Percentiles rank a stretch among this genome's conserved stretches.
These are phyloP conservation scores for Drosera capensis DNA, from an alignment of 148 eudicot genomes.

Conservation along the genomic window DNA sequence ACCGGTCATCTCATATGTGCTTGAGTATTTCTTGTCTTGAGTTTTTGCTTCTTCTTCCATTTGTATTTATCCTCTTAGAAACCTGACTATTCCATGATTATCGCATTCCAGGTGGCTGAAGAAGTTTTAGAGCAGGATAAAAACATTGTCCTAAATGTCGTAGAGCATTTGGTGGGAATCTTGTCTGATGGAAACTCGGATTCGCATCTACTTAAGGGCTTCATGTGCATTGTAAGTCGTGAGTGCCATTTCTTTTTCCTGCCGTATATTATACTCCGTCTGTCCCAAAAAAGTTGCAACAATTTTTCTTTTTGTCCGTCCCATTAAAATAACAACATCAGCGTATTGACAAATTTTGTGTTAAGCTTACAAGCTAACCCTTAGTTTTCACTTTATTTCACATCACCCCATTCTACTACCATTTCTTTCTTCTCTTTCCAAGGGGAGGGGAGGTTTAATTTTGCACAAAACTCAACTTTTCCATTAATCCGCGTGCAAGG, in stretches of 20 bases:
- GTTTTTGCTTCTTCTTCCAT: neutral
- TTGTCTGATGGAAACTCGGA: slow-evolving; percentile 36
- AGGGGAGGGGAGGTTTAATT: no score
- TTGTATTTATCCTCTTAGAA: neutral
- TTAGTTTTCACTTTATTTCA: no score
- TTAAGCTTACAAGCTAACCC: no score
- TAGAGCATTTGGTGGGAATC: slow-evolving; percentile 61
- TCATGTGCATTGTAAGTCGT: slow-evolving; percentile 69
- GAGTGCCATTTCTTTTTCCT: neutral
- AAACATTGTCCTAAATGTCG: slow-evolving; percentile 38
- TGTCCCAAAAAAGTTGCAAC: no score
- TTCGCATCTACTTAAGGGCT: slow-evolving; percentile 50
- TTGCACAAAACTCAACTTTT: no score
- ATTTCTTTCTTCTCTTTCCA: no score
- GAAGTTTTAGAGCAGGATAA: slow-evolving; percentile 52
- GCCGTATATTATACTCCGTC: neutral
- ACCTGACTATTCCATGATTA: neutral
- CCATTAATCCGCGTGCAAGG: no score
- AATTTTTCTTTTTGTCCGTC: no score
- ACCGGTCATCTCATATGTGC: no score
- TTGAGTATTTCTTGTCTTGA: neutral
- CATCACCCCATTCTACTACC: no score
- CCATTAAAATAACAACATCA: no score
- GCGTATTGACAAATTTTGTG: no score
- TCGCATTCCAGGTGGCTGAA: slow-evolving; percentile 68